These are phyloP conservation scores for Diaporthe citriasiana DNA, from an alignment of 2,329 filamentous ascomycete species.

Conservation along the genomic window DNA sequence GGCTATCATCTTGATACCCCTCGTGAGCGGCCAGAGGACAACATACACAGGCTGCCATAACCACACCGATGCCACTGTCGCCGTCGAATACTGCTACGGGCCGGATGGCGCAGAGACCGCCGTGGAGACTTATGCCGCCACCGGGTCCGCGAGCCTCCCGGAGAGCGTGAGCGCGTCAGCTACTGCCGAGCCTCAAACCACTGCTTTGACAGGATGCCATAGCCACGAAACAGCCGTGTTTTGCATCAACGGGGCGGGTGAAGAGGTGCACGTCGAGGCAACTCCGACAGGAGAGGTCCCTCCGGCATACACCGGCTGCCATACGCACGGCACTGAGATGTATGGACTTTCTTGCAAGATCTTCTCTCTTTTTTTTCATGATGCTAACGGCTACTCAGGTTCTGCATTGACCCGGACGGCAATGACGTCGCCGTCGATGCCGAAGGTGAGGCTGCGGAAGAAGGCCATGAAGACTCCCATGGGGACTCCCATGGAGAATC, in stretches of 20 bases:
- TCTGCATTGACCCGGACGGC: slow-evolving; percentile 71
- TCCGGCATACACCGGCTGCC: slow-evolving; percentile 74
- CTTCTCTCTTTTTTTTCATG: background rate
- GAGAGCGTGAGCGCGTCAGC: slow-evolving; percentile 24
- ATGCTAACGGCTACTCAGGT: slow-evolving; percentile 57
- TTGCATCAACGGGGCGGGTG: slow-evolving; percentile 29
- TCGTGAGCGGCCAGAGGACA: slow-evolving; percentile 22
- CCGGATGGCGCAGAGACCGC: slow-evolving; percentile 24
- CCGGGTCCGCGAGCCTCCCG: slow-evolving; percentile 17
- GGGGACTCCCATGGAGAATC: slow-evolving; percentile 41
- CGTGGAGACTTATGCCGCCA: slow-evolving; percentile 1
- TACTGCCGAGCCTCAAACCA: slow-evolving; percentile 20
- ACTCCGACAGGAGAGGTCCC: slow-evolving; percentile 71
- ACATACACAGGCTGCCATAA: slow-evolving; percentile 62
- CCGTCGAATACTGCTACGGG: slow-evolving; percentile 13
- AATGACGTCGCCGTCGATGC: slow-evolving; percentile 71
- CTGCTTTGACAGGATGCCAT: slow-evolving; percentile 29
- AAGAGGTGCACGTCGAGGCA: slow-evolving; percentile 49
- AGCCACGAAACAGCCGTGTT: slow-evolving; percentile 29
- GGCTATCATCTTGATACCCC: slow-evolving; percentile 13
- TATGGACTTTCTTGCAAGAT: slow-evolving; percentile 55
- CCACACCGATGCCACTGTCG: slow-evolving; percentile 51
- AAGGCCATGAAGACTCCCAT: slow-evolving; percentile 35
- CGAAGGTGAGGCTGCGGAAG: slow-evolving; percentile 46
- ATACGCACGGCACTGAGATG: slow-evolving; percentile 71